A percentile compares a stretch with the other conserved stretches of the same genome.
phyloP scores from a whole-genome alignment of 2,329 filamentous ascomycete species.

The Aspergillus sp. region DNA sequence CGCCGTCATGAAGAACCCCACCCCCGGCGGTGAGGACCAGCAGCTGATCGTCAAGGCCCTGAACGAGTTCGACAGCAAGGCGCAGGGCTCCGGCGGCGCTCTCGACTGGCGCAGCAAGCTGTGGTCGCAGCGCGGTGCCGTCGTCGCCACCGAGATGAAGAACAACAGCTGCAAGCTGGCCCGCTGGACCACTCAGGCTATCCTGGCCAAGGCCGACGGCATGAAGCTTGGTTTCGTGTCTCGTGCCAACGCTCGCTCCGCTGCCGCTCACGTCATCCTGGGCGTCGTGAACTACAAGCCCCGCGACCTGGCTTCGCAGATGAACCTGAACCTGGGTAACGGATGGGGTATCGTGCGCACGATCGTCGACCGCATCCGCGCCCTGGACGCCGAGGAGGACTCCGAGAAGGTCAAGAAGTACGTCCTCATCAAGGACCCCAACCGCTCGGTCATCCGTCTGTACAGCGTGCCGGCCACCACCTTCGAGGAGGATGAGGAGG shows the following conservation, averaged over 20 bases:
- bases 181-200: conserved; percentile 94
- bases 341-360: conserved; percentile 99
- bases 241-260: conserved; percentile 84
- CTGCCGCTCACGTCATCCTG: conserved; percentile 91
- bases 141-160: conserved; percentile 99
- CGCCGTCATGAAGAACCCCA: conserved; percentile 91
- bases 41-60: conserved; percentile 90
- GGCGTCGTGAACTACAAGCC: conserved; percentile 98
- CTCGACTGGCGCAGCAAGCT: conserved; percentile 97
- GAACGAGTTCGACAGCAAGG: conserved; percentile 99
- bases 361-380: conserved; percentile 76
- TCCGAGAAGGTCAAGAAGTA: conserved; percentile 48
- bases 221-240: conserved; percentile 99
- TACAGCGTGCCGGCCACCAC: conserved; percentile 87
- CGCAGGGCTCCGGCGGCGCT: conserved; percentile 89
- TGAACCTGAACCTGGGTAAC: conserved; percentile 96
- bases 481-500: conserved; percentile 84
- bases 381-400: conserved; percentile 42
- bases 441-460: conserved; percentile 90
- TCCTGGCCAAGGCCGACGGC: conserved; percentile 92
- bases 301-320: conserved; percentile 92
- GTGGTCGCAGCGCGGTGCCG: conserved; percentile 89
- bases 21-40: conserved; percentile 80
- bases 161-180: conserved; percentile 99
- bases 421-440: conserved; percentile 77